Base-by-base conservation (phyloP, 495 filamentous ascomycete species). In the Penicillium herquei region DNA sequence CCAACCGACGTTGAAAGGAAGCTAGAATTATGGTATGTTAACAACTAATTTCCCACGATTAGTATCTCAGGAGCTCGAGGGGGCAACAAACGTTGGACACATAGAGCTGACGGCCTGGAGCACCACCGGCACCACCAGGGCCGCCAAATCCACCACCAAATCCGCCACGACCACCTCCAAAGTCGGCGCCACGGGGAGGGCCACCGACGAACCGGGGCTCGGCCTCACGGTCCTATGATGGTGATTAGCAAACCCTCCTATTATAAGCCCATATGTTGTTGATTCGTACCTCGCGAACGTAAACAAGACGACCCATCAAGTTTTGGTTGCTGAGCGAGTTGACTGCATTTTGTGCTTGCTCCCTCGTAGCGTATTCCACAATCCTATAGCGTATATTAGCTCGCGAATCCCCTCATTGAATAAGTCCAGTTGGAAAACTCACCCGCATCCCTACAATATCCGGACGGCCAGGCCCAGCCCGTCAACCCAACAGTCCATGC, bases 361-460 rank as follows among this genome's bases (percentile, higher is more conserved):
- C 95, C 85, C 92, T 90, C 61, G 93, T 96, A 63, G 94, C 94
- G 85, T 98, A 98, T 87, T 98, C 94, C 87, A 98, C 94, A 91
- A 98, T 98, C 82, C 94, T 96, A 37, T 35, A 9, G 14, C 50
- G 39, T 39, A 40, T 73, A 26, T 26, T 26, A 26, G 21, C 21
- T 26, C 21, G 2, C 21, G 21, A 26, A 26, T 26, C 21, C 21
- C 21, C 21, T 26, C 21, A 26, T 26, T 26, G 21, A 26, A 26
- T 26, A 26, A n/a, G n/a, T 4, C 4, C 21, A 26, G 21, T 26
- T 26, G 21, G 21, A 65, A 48, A 26, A 84, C 91, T 84, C 84
- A 96, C 93, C 92, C 95, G 93, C 94, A 98, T 91, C 95, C 94
- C 94, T 98, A 97, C 87, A 96, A 78, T 77, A 77, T 85, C 89